A percentile compares a stretch with the other conserved stretches of the same genome.
phyloP scores from a whole-genome alignment of 2,329 filamentous ascomycete species.

The Talaromyces verruculosus region DNA sequence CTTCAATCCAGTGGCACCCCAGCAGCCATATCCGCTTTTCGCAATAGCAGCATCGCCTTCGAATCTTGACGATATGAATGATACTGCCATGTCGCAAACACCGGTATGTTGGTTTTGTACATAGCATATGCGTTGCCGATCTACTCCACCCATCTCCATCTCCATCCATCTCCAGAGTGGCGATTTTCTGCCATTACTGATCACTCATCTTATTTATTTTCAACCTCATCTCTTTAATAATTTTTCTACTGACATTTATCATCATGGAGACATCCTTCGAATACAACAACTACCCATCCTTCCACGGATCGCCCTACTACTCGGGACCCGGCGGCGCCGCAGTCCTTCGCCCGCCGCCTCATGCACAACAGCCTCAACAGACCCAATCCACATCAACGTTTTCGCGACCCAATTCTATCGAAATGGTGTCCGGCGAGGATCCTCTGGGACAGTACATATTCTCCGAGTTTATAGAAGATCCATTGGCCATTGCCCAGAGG shows the following conservation, averaged over 20 bases:
- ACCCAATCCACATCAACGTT: conserved; percentile 38
- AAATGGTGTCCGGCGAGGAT: conserved; percentile 23
- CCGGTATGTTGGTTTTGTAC: conserved; percentile 31
- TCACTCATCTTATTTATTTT: neutral
- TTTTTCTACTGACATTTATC: no score
- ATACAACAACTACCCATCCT: conserved; percentile 38
- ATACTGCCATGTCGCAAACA: conserved; percentile 32
- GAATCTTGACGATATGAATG: conserved; percentile 6
- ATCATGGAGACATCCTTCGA: conserved; percentile 32
- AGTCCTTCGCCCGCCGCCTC: conserved; percentile 17
- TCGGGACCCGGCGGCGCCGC: neutral
- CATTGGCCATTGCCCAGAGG: conserved; percentile 28
- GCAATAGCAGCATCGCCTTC: conserved; percentile 46
- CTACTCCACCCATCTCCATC: neutral
- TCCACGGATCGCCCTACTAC: conserved; percentile 34
- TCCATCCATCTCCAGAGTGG: neutral
- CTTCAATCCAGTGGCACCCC: conserved; percentile 23
- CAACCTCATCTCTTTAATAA: neutral
- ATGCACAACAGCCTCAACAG: conserved; percentile 30
- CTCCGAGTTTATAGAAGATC: conserved; percentile 33
- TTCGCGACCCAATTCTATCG: conserved; percentile 35
- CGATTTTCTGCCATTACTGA: neutral
- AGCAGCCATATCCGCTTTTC: conserved; percentile 52
- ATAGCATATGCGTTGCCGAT: neutral
- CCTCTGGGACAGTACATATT: conserved; percentile 29